Conservation (phyloP, 192 early-diverging fungal species). For the Fimicolochytrium jonesii region DNA sequence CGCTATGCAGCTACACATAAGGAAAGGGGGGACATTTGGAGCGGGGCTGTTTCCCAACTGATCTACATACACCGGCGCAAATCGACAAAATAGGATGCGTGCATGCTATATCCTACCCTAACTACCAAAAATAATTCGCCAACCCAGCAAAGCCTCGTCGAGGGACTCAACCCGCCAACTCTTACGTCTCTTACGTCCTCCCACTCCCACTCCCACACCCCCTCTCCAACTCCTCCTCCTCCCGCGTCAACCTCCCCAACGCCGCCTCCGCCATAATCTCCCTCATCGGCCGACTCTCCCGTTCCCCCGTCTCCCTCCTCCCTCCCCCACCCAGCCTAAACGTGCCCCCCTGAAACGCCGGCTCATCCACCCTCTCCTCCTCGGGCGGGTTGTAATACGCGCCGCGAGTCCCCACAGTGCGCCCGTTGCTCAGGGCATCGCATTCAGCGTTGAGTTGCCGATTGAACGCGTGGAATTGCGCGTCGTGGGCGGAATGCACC, state of each 20-base stretch:
- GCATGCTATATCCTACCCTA: no score
- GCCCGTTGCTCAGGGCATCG: conserved; percentile 41
- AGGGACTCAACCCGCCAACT: no score
- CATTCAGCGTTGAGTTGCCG: conserved; percentile 68
- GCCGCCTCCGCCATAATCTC: conserved; percentile 57
- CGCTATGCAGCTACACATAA: no score
- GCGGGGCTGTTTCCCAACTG: no score
- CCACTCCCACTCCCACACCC: conserved; percentile 37
- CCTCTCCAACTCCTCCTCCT: conserved; percentile 62
- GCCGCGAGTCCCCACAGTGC: conserved; percentile 2
- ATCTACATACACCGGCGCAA: no score
- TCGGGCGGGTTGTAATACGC: conserved; percentile 27
- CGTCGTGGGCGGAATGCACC: conserved; percentile 59
- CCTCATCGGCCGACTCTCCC: no score
- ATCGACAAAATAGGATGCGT: no score
- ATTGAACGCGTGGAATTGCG: conserved; percentile 68
- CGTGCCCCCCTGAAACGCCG: conserved; percentile 50
- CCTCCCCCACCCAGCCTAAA: conserved; percentile 49
- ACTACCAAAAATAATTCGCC: no score
- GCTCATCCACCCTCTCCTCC: conserved; percentile 24
- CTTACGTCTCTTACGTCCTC: no score
- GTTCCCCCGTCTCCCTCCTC: conserved; percentile 14
- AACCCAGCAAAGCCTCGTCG: no score
- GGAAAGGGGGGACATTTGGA: no score
- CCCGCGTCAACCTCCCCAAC: conserved; percentile 51